Base-by-base conservation (phyloP, 179 eudicot species). In the Beta lomatogona region DNA sequence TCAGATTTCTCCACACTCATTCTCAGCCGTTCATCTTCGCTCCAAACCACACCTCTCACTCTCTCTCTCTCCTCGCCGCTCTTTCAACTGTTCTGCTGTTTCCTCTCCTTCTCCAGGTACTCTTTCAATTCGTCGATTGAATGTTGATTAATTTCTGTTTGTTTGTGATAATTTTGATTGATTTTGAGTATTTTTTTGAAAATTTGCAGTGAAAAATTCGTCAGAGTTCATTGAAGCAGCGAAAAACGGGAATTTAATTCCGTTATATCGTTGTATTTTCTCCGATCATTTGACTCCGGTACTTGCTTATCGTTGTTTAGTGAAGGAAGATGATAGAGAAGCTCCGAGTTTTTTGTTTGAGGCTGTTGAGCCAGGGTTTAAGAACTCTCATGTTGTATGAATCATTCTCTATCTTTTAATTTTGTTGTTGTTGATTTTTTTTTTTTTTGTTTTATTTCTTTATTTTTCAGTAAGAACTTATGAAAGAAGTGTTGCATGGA, bases 311-410 rank as follows among this genome's bases (percentile, higher is more conserved):
- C 89, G 99, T 8, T 95, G 98, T 76, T 88, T 95, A 73, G 94
- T 94, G n/a, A 88, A 91, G 76, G 96, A 94, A 78, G 97, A 90
- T 73, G 94, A 94, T 55, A 84, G 93, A 58, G 98, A 91, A 60
- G 88, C 97, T 71, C 96, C 99, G 2, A 95, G 99, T 86, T 95
- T 95, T 82, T 88, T 95, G 9, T 95, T 90, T 73, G 98, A 95
- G 85, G 89, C 99, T 1, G 96, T 94, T 4, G 92, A 94, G 85
- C 97, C 96, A 28, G 99, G 93, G 21, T 83, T 78, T 58, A 76
- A 75, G 67, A 58, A 87, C 45, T 90, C 94, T 15, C 86, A 71
- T 71, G 92, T 92, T 75, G 97, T 93, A 88, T 82, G 92, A 81
- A 41, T 83, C 77, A 18, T 31, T 53, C 60, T 22, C 9, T 9